Evolutionary conservation across 1,139 yeast species (phyloP).

Genomic region (Pichia sp.): DNA sequence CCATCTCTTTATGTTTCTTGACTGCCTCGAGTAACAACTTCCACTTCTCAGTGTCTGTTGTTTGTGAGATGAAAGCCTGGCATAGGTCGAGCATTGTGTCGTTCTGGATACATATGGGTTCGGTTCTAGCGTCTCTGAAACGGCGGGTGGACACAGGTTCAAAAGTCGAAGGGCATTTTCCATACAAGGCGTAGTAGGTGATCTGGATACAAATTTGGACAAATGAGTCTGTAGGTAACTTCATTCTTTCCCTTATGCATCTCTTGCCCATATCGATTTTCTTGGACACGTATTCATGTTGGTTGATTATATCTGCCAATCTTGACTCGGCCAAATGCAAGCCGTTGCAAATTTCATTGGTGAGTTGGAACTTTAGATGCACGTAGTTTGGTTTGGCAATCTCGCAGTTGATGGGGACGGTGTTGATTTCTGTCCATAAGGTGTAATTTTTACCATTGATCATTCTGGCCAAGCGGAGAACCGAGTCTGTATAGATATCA

Average conservation of each 20-base stretch:
- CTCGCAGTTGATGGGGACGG: slow-evolving; percentile 35
- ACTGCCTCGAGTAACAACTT: slow-evolving; percentile 49
- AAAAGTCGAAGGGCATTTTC: slow-evolving; percentile 59
- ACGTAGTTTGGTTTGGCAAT: slow-evolving; percentile 40
- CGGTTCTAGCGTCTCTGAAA: slow-evolving; percentile 65
- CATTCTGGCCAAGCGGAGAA: slow-evolving; percentile 64
- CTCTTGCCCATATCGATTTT: slow-evolving; percentile 40
- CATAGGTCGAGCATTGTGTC: slow-evolving; percentile 50
- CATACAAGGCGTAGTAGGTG: slow-evolving; percentile 69
- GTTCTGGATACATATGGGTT: slow-evolving; percentile 60
- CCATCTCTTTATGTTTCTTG: slow-evolving; percentile 44
- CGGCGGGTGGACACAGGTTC: slow-evolving; percentile 73
- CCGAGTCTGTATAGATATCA: slow-evolving; percentile 72
- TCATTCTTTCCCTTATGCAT: slow-evolving; percentile 46
- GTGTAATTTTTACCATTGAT: slow-evolving; percentile 70
- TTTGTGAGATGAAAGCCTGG: slow-evolving; percentile 55
- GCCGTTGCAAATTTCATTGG: slow-evolving; percentile 41
- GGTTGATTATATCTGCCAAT: slow-evolving; percentile 68
- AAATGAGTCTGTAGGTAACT: slow-evolving; percentile 60
- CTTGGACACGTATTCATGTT: slow-evolving; percentile 50
- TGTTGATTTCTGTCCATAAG: slow-evolving; percentile 44
- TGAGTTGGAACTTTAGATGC: slow-evolving; percentile 47
- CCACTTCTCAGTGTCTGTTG: slow-evolving; percentile 46
- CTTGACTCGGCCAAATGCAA: slow-evolving; percentile 73
- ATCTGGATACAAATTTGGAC: slow-evolving; percentile 66